Base-by-base conservation (phyloP, 2,329 filamentous ascomycete genomes). In the Ceratocystis huliohia region DNA sequence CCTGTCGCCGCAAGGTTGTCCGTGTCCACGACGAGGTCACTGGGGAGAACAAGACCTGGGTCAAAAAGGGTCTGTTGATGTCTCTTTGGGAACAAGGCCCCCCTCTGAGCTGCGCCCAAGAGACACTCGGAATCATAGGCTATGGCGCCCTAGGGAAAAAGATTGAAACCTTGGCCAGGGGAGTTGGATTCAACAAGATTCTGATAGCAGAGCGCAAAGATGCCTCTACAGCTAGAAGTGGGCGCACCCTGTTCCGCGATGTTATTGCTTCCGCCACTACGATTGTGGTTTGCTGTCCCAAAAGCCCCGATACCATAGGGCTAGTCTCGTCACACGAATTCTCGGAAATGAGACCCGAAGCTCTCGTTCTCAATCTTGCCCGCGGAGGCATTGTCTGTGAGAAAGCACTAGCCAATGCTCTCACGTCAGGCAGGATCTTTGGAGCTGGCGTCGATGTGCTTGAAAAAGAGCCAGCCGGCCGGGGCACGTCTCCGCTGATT, bases 361-460 rank as follows among this genome's bases (percentile, higher is more conserved):
- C 67, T 6, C 69, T 72, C 8, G 56, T 72, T 30, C 61, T 72
- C 63, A 73, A 72, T 66, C 68, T 70, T 20, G 74, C 74, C 3
- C 72, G 75, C 61, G 75, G 75, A 25, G 73, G 72, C 33, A 73
- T 73, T 48, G 70, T 76, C 25, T 72, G 76, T 48, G 75, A 76
- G 71, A 70, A 71, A n/a, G 74, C 74, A 50, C 68, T 76, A 46
- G 70, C 72, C n/a, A 69, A 71, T 13, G 74, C 75, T 33, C 65
- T 76, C 13, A 69, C 70, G 41, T 70, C 68, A 66, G 70, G 71
- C 10, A 68, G 68, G 57, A 70, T 77, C 37, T 73, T 72, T 5
- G 75, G 75, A 6, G 75, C 74, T 5, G 74, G 73, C 64, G 70
- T 76, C 46, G 75, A 77, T 68, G 75, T 76, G 30, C 75, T 70